phyloP scores from a whole-genome alignment of 768 basidiomycete genomes.

The Podaxis carcinomalis region DNA sequence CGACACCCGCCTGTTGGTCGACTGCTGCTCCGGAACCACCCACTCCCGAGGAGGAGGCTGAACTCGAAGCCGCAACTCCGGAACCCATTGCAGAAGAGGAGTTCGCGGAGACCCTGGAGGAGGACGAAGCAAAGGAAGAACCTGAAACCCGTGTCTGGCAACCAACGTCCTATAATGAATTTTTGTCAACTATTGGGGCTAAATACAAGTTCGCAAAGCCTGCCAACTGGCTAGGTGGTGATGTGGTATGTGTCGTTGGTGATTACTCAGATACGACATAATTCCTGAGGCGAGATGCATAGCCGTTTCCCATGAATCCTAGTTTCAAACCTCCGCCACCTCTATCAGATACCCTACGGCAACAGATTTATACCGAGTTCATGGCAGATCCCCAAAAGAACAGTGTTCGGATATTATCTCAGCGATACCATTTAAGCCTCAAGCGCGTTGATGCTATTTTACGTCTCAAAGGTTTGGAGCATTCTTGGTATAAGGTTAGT shows the following conservation, averaged over 20 bases:
- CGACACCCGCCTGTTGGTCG: constrained; percentile 18
- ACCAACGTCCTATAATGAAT: constrained; percentile 33
- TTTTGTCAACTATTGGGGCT: constrained; percentile 37
- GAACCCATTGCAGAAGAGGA: constrained; percentile 10
- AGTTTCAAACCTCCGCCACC: constrained; percentile 80
- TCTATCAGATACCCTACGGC: constrained; percentile 56
- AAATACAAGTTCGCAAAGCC: constrained; percentile 42
- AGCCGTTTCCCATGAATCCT: constrained; percentile 88
- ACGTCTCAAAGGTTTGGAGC: constrained; percentile 75
- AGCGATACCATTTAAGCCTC: constrained; percentile 59
- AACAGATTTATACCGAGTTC: constrained; percentile 55
- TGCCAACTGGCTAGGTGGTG: constrained; percentile 59
- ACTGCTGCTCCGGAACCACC: constrained; percentile 24
- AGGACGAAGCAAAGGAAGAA: background rate
- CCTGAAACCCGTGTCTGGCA: background rate
- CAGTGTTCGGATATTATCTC: constrained; percentile 57
- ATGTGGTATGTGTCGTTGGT: constrained; percentile 39
- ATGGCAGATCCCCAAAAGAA: constrained; percentile 53
- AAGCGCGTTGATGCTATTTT: constrained; percentile 83
- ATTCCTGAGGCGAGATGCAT: constrained; percentile 12
- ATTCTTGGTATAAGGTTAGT: constrained; percentile 66
- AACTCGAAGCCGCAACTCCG: constrained; percentile 17
- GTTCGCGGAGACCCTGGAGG: constrained; percentile 14
- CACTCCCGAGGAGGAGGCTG: constrained; percentile 17
- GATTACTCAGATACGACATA: constrained; percentile 3